A percentile compares a stretch with the other conserved stretches of the same genome.
Evolutionary conservation across 176 grass and related monocot genomes (phyloP).

Genomic region (Triticum urartu): DNA sequence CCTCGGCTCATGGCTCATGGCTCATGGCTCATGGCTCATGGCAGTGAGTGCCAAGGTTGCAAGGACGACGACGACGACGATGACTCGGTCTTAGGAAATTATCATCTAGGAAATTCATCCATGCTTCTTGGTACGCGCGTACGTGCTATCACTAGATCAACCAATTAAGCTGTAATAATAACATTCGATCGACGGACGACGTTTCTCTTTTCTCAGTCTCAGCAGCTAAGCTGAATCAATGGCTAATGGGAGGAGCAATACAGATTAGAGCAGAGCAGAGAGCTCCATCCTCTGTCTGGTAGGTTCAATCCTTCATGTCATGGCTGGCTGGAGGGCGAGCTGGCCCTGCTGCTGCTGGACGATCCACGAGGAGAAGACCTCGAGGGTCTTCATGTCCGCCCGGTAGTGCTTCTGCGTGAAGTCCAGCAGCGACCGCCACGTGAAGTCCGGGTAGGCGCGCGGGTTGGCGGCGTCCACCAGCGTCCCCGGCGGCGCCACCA

Average conservation of each 20-base stretch:
- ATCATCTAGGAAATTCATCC: neutral
- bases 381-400: constrained; percentile 80
- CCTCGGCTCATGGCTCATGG: no score
- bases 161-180: neutral
- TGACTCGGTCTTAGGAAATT: neutral
- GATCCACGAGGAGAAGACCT: constrained; percentile 75
- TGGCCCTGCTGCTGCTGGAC: neutral
- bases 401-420: constrained; percentile 94
- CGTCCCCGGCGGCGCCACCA: constrained; percentile 57
- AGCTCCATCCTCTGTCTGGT: no score
- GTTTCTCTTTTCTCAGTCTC: neutral
- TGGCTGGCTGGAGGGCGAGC: no score
- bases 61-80: no score
- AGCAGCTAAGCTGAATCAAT: neutral
- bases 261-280: no score
- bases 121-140: no score
- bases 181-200: neutral
- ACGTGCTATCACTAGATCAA: neutral
- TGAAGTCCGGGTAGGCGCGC: constrained; percentile 89
- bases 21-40: no score
- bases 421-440: constrained; percentile 77
- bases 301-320: neutral
- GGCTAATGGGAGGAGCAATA: neutral
- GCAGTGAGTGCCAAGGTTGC: neutral
- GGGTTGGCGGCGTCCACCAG: constrained; percentile 50